phyloP scores from a whole-genome alignment of 306 rosid species.

The Vicia faba region DNA sequence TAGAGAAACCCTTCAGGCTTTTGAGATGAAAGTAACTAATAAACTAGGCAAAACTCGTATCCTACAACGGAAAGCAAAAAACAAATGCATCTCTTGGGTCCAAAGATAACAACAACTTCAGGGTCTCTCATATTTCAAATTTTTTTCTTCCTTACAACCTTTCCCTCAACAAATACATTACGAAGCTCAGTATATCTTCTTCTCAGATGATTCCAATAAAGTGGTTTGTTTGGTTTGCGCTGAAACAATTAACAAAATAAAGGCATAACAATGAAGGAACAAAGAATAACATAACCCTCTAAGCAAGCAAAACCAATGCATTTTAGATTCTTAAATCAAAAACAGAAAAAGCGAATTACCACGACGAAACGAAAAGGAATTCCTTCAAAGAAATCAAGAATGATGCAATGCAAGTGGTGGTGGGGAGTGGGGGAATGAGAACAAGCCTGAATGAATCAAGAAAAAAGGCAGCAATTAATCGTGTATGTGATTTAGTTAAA shows the following conservation, averaged over 20 bases:
- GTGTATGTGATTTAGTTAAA: background rate
- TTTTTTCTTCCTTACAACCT: slow-evolving; percentile 43
- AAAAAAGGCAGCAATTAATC: slow-evolving; percentile 69
- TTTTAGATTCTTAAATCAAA: background rate
- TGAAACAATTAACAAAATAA: slow-evolving; percentile 40
- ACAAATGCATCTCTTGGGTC: slow-evolving; percentile 36
- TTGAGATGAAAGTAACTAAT: slow-evolving; percentile 43
- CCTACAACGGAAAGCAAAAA: slow-evolving; percentile 44
- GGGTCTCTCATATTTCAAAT: slow-evolving; percentile 65
- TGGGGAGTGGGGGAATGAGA: slow-evolving; percentile 42
- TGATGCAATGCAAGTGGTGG: slow-evolving; percentile 35
- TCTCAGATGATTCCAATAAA: slow-evolving; percentile 42
- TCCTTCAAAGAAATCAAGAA: slow-evolving; percentile 35
- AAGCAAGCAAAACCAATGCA: slow-evolving; percentile 76
- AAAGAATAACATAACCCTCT: too few relatives aligned
- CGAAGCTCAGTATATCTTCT: slow-evolving; percentile 42
- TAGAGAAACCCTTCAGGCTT: slow-evolving; percentile 48
- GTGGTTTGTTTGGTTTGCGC: slow-evolving; percentile 38
- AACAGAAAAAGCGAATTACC: slow-evolving; percentile 44
- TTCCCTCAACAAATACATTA: slow-evolving; percentile 41
- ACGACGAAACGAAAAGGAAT: slow-evolving; percentile 39
- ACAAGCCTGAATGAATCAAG: slow-evolving; percentile 37
- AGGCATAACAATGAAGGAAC: too few relatives aligned
- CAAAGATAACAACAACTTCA: slow-evolving; percentile 45
- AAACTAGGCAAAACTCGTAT: slow-evolving; percentile 45